A percentile compares a stretch with the other conserved stretches of the same genome.
phyloP scores from a whole-genome alignment of 345 rosid species.

The Citrus medica region DNA sequence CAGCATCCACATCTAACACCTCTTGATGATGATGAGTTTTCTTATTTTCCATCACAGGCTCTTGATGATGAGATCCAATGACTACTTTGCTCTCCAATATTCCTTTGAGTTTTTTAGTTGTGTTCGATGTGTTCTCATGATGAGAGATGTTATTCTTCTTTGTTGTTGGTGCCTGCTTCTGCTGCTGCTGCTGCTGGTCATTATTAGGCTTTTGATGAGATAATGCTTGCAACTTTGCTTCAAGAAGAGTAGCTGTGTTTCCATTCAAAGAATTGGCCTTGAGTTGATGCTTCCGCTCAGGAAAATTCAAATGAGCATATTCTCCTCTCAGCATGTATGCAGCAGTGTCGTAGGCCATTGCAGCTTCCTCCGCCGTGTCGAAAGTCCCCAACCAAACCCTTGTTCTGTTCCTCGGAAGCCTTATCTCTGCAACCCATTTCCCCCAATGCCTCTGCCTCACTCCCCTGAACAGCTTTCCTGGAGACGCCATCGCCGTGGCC shows the following conservation, averaged over 20 bases:
- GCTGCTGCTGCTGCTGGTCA: slow-evolving; percentile 1
- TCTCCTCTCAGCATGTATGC: slow-evolving; percentile 88
- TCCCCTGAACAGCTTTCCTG: slow-evolving; percentile 79
- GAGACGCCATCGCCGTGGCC: slow-evolving; percentile 12
- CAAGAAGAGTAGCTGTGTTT: slow-evolving; percentile 57
- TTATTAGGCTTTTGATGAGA: slow-evolving; percentile 24
- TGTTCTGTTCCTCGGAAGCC: slow-evolving; percentile 89
- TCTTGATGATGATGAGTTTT: slow-evolving; percentile 24
- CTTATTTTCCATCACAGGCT: slow-evolving; percentile 23
- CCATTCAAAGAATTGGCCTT: slow-evolving; percentile 41
- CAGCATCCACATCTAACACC: slow-evolving; percentile 47
- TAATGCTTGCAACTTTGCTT: slow-evolving; percentile 65
- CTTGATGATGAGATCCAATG: slow-evolving; percentile 12
- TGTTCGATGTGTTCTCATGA: neutral
- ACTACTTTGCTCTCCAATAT: slow-evolving; percentile 16
- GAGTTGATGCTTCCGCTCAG: slow-evolving; percentile 59
- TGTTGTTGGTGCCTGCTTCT: too few species aligned
- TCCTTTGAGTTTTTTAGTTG: neutral
- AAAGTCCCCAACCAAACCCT: slow-evolving; percentile 97
- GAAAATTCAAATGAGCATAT: slow-evolving; percentile 85
- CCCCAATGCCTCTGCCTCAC: slow-evolving; percentile 99
- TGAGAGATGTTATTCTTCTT: neutral
- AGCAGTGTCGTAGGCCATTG: slow-evolving; percentile 87
- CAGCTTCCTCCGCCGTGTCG: slow-evolving; percentile 92
- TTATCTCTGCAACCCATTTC: slow-evolving; percentile 97